phyloP scores from a whole-genome alignment of 2,329 filamentous ascomycete genomes.

The Ceratocystis diversiconidia region DNA sequence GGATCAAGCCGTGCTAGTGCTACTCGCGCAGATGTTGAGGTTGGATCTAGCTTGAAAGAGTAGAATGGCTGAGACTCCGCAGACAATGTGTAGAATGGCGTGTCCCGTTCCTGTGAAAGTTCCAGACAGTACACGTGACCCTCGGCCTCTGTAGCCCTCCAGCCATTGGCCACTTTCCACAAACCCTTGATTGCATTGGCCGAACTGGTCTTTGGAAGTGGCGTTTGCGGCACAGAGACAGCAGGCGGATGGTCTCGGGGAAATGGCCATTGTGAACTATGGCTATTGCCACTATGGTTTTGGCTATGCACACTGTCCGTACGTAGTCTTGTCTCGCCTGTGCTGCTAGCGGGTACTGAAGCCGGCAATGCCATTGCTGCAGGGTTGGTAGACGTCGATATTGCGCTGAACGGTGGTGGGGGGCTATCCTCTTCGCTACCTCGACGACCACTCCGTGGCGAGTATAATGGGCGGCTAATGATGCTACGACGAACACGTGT shows the following conservation, averaged over 20 bases:
- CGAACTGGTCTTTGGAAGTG: slow-evolving; percentile 37
- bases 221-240: slow-evolving; percentile 27
- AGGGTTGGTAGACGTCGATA: neutral
- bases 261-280: slow-evolving; percentile 19
- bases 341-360: no score
- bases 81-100: slow-evolving; percentile 52
- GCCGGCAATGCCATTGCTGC: no score
- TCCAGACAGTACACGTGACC: slow-evolving; percentile 46
- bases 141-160: slow-evolving; percentile 46
- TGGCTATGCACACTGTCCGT: neutral
- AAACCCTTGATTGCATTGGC: slow-evolving; percentile 49
- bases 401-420: neutral
- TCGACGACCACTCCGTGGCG: slow-evolving; percentile 23
- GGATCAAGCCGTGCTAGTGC: slow-evolving; percentile 47
- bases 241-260: slow-evolving; percentile 24
- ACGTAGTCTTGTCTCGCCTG: no score
- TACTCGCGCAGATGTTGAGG: slow-evolving; percentile 47
- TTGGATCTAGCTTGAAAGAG: slow-evolving; percentile 48
- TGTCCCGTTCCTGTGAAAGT: slow-evolving; percentile 41
- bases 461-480: slow-evolving; percentile 52
- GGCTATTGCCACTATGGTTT: slow-evolving; percentile 8
- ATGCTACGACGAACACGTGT: slow-evolving; percentile 48
- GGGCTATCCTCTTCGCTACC: slow-evolving; percentile 21
- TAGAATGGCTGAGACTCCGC: slow-evolving; percentile 52
- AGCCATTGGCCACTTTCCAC: slow-evolving; percentile 58